These are phyloP conservation scores for Lachancea thermotolerans DNA, from an alignment of 805 yeast species.

Conservation along the genomic window DNA sequence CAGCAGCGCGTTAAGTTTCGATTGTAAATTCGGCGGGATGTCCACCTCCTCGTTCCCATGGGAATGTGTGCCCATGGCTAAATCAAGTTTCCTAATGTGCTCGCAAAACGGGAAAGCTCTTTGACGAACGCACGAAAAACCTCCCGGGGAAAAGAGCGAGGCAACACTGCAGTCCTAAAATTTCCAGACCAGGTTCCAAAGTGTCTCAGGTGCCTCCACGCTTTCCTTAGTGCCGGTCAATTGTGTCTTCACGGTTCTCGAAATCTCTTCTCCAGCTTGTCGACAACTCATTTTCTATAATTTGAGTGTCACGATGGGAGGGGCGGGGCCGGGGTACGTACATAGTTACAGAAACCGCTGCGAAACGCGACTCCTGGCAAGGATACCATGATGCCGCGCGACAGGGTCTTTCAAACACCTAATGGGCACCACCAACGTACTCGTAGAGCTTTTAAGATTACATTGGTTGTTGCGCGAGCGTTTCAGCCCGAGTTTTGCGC, in stretches of 20 bases:
- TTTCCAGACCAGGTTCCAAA: not conserved
- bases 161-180: not conserved
- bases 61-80: slow-evolving; percentile 2
- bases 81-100: not conserved
- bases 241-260: not conserved
- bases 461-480: too few species aligned
- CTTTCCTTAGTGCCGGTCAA: not conserved
- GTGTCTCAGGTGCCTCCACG: not conserved
- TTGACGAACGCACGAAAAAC: too few species aligned
- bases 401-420: too few species aligned
- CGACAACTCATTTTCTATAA: slow-evolving; percentile 1
- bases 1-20: slow-evolving; percentile 13
- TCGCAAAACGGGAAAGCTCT: too few species aligned
- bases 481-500: too few species aligned
- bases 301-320: not conserved
- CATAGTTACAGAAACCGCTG: slow-evolving; percentile 1
- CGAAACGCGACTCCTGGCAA: not conserved
- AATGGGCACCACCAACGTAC: too few species aligned
- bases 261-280: not conserved
- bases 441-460: too few species aligned
- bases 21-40: slow-evolving; percentile 23
- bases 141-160: too few species aligned
- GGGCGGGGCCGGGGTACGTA: slow-evolving; percentile 1
- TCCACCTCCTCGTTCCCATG: slow-evolving; percentile 20
- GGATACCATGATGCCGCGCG: too few species aligned